Conservation (phyloP, 1,139 yeast species). For the Pichia sp. region DNA sequence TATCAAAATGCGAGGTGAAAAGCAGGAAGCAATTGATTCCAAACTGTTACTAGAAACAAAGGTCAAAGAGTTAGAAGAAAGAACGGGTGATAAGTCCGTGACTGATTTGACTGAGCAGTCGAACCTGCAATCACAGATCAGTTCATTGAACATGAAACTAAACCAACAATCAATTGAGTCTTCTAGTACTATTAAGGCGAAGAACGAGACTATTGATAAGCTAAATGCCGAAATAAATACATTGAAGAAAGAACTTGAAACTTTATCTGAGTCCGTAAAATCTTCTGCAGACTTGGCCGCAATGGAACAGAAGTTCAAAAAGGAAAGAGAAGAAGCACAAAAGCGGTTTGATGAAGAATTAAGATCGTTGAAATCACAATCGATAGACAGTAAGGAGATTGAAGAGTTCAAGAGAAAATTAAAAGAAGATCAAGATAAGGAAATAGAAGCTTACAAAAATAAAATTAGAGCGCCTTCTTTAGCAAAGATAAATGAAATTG, state of each 20-base stretch:
- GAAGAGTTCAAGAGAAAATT: slow-evolving; percentile 19
- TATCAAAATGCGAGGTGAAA: slow-evolving; percentile 17
- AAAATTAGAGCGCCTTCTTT: slow-evolving; percentile 23
- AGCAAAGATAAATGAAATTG: slow-evolving; percentile 24
- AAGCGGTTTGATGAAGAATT: slow-evolving; percentile 16
- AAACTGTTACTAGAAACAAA: slow-evolving; percentile 11
- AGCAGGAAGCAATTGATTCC: slow-evolving; percentile 17
- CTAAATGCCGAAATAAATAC: slow-evolving; percentile 12
- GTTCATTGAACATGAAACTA: slow-evolving; percentile 9
- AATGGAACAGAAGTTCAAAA: slow-evolving; percentile 13
- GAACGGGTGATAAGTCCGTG: background rate
- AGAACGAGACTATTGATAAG: slow-evolving; percentile 9
- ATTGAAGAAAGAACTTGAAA: slow-evolving; percentile 14
- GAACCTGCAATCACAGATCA: slow-evolving; percentile 11
- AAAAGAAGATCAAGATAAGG: slow-evolving; percentile 14
- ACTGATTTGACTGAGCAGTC: background rate
- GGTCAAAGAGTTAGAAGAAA: slow-evolving; percentile 10
- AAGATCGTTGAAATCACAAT: background rate
- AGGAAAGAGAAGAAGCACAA: slow-evolving; percentile 17
- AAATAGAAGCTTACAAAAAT: slow-evolving; percentile 22
- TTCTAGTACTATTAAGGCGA: slow-evolving; percentile 1
- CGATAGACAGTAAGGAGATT: slow-evolving; percentile 9
- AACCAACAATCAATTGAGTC: slow-evolving; percentile 11
- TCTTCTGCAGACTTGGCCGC: slow-evolving; percentile 4
- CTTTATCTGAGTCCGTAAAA: slow-evolving; percentile 4